Conservation (phyloP, 1,284 basidiomycete species). For the Ceratobasidium sp. region DNA sequence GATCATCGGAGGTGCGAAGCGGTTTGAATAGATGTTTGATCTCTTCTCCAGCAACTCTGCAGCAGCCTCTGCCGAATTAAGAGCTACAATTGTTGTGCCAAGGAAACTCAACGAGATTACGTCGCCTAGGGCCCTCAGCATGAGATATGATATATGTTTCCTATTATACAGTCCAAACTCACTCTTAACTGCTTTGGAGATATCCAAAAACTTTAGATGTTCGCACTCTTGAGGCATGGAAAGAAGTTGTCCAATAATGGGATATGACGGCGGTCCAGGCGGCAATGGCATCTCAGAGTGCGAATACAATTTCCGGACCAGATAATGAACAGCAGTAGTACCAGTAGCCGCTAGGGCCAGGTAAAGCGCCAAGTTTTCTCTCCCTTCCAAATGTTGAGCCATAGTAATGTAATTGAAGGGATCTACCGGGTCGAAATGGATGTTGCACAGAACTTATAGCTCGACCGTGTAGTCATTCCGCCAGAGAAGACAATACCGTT, state of each 20-base stretch:
- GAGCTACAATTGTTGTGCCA: slow-evolving; percentile 56
- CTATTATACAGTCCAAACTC: not conserved
- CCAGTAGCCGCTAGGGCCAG: no score
- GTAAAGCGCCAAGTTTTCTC: no score
- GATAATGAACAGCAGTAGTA: not conserved
- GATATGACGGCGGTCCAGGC: slow-evolving; percentile 1
- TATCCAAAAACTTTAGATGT: slow-evolving; percentile 1
- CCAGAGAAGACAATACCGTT: no score
- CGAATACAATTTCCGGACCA: not conserved
- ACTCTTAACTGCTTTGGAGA: slow-evolving; percentile 3
- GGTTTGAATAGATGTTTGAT: slow-evolving; percentile 55
- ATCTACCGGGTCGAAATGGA: no score
- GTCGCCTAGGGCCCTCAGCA: slow-evolving; percentile 16
- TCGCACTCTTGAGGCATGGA: slow-evolving; percentile 10
- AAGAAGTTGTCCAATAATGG: slow-evolving; percentile 6
- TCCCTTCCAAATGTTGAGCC: no score
- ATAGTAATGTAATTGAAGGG: no score
- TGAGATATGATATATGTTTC: not conserved
- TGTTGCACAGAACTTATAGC: no score
- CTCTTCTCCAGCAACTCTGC: slow-evolving; percentile 57
- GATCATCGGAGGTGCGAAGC: slow-evolving; percentile 38
- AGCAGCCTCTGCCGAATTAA: slow-evolving; percentile 55
- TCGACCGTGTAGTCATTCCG: no score
- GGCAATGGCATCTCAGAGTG: not conserved
- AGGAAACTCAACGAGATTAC: slow-evolving; percentile 59